These are phyloP conservation scores for Oropetium thomaeum DNA, from an alignment of 176 grass and related monocot genomes.

Conservation along the genomic window DNA sequence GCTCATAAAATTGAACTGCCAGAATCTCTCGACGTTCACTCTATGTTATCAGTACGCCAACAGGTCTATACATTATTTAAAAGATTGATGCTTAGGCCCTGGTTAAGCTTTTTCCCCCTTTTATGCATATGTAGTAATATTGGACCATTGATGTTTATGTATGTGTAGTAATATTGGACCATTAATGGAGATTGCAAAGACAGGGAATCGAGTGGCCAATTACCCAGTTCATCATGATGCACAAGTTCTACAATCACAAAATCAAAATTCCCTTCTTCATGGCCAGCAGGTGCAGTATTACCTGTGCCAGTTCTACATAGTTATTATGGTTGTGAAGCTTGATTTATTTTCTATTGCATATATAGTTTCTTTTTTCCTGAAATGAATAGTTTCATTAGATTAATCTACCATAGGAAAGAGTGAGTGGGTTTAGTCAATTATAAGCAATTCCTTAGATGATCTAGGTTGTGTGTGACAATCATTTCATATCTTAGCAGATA, in stretches of 20 bases:
- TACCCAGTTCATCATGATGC: constrained; percentile 73
- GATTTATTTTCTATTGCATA: constrained; percentile 5
- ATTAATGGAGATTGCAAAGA: constrained; percentile 75
- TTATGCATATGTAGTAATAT: no score
- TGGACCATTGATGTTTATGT: no score
- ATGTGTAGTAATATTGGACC: constrained; percentile 64
- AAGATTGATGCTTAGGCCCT: not conserved
- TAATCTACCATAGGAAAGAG: not conserved
- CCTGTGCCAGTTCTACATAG: constrained; percentile 21
- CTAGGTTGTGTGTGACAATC: not conserved
- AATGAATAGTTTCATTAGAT: not conserved
- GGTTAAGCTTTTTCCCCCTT: constrained; percentile 35
- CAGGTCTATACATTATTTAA: not conserved
- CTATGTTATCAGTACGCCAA: not conserved
- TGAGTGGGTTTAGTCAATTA: constrained; percentile 1
- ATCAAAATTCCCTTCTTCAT: constrained; percentile 71
- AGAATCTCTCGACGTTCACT: not conserved
- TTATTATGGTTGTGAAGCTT: constrained; percentile 10
- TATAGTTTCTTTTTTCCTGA: not conserved
- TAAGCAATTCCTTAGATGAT: constrained; percentile 1
- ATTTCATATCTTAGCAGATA: not conserved
- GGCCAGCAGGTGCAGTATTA: constrained; percentile 55
- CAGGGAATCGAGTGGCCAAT: constrained; percentile 49
- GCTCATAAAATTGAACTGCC: not conserved
- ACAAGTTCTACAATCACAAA: constrained; percentile 57